A percentile compares a stretch with the other conserved stretches of the same genome.
Conservation (phyloP, 1,284 basidiomycete species). For the Papiliotrema laurentii region DNA sequence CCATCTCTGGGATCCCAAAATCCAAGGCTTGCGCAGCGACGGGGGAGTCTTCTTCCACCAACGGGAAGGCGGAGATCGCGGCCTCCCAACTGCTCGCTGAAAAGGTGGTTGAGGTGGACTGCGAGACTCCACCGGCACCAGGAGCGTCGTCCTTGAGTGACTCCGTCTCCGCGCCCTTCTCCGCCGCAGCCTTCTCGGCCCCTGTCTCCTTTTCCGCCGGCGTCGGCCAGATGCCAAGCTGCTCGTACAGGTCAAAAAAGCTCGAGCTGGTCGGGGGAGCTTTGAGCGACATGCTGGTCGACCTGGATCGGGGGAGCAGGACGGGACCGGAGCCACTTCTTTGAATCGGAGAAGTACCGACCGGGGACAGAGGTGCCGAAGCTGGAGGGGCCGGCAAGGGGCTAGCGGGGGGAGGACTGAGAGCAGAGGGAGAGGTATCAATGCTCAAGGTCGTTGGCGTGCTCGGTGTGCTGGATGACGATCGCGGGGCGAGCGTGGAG, state of each 20-base stretch:
- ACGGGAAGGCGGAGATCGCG: slow-evolving; percentile 28
- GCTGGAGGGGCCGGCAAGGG: slow-evolving; percentile 12
- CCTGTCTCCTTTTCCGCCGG: slow-evolving; percentile 12
- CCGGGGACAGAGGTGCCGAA: slow-evolving; percentile 4
- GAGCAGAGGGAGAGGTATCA: background rate
- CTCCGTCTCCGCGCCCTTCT: slow-evolving; percentile 4
- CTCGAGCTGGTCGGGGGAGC: slow-evolving; percentile 34
- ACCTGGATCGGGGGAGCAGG: slow-evolving; percentile 27
- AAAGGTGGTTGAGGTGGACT: slow-evolving; percentile 18
- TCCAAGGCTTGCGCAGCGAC: slow-evolving; percentile 7
- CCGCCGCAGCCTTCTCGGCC: slow-evolving; percentile 1
- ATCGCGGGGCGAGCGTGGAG: slow-evolving; percentile 1
- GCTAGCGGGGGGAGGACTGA: slow-evolving; percentile 13
- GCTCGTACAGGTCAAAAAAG: slow-evolving; percentile 44
- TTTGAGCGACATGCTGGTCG: slow-evolving; percentile 33
- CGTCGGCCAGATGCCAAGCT: slow-evolving; percentile 41
- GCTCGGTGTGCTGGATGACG: slow-evolving; percentile 9
- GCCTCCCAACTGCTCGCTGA: slow-evolving; percentile 34
- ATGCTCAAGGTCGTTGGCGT: background rate
- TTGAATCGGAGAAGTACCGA: slow-evolving; percentile 4
- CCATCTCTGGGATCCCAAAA: slow-evolving; percentile 12
- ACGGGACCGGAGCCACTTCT: slow-evolving; percentile 23
- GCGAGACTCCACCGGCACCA: slow-evolving; percentile 1
- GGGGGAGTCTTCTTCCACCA: slow-evolving; percentile 8
- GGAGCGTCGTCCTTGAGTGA: background rate